A percentile compares a stretch with the other conserved stretches of the same genome.
Evolutionary conservation across 805 yeast species (phyloP).

Genomic region (Clavispora vitiphila): DNA sequence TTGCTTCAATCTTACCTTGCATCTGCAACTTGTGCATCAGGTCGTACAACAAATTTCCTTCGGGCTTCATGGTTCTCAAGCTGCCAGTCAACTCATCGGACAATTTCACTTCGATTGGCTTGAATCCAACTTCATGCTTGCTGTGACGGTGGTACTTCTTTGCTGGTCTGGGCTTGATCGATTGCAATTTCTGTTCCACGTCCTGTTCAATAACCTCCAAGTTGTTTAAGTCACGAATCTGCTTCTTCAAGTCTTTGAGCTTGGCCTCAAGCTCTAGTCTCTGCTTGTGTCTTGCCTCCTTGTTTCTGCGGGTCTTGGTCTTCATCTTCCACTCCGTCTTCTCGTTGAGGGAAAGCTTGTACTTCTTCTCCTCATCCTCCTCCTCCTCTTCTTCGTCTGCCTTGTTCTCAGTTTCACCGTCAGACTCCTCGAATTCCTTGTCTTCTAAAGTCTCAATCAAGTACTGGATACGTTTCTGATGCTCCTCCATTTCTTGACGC

Average conservation of each 20-base stretch:
- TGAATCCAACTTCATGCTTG: constrained; percentile 38
- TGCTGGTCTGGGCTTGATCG: constrained; percentile 24
- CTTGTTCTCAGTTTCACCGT: constrained; percentile 31
- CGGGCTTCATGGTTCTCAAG: constrained; percentile 79
- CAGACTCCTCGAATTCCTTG: constrained; percentile 42
- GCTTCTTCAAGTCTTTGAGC: constrained; percentile 54
- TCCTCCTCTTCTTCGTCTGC: constrained; percentile 26
- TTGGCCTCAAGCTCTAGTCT: constrained; percentile 50
- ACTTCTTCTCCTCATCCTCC: constrained; percentile 26
- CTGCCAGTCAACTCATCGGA: constrained; percentile 86
- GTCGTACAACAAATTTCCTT: constrained; percentile 81
- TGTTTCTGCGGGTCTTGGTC: constrained; percentile 74
- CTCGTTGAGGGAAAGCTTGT: constrained; percentile 62
- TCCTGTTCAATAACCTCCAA: constrained; percentile 24
- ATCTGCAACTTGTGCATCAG: constrained; percentile 78
- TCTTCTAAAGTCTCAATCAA: constrained; percentile 61
- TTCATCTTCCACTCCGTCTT: constrained; percentile 67
- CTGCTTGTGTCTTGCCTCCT: constrained; percentile 57
- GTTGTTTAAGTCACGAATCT: constrained; percentile 52
- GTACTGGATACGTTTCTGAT: constrained; percentile 57
- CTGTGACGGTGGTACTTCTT: constrained; percentile 29
- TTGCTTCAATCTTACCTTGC: constrained; percentile 80
- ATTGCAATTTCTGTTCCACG: constrained; percentile 26
- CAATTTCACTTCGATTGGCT: constrained; percentile 69
- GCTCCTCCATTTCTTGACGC: constrained; percentile 55